Base-by-base conservation (phyloP, 2,329 filamentous ascomycete species). In the Sarocladiaceae sp. region DNA sequence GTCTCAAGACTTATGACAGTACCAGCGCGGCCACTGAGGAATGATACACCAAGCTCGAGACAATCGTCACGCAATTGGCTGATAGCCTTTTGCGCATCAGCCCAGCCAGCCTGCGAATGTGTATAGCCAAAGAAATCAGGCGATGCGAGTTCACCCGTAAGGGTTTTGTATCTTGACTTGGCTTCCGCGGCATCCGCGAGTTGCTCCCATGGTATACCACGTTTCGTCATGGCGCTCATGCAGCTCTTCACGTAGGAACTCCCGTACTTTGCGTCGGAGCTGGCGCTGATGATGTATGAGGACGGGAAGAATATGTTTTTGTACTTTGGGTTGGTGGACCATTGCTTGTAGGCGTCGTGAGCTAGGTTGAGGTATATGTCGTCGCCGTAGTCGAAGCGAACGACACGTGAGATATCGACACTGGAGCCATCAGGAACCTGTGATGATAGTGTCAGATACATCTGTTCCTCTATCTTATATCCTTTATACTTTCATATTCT, bases 321-420 rank as follows among this genome's bases (percentile, higher is more conserved):
- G 25, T 46, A 46, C n/a, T 28, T 28, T 26, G 40, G 40, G 12
- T 15, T 29, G 17, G 25, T 28, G n/a, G n/a, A n/a, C 40, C 40
- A 46, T 29, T 28, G 5, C 10, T n/a, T 10, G 25, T 46, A 46
- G 4, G 40, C 40, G 11, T 46, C 40, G 10, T 54, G 50, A 5
- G 79, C 83, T 20, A 88, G 75, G 22, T 68, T 66, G 6, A 81
- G 74, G 63, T 88, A 89, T 13, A 78, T 72, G 1, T 75, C 66
- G 55, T 83, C 76, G 15, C 80, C 80, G 57, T 89, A 89, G 69
- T 89, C 86, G 49, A 64, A 58, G 3, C 68, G 62, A 39, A 70
- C 61, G 28, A 70, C 61, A 25, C 67, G 64, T 5, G 67, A 70
- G 12, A 66, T 62, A 55, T 71, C 66, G 40, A 64, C 62, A 50